Percentiles rank a stretch among this genome's conserved stretches.
Evolutionary conservation across 192 early-diverging fungal genomes (phyloP).

Genomic region (Backusella psychrophila): DNA sequence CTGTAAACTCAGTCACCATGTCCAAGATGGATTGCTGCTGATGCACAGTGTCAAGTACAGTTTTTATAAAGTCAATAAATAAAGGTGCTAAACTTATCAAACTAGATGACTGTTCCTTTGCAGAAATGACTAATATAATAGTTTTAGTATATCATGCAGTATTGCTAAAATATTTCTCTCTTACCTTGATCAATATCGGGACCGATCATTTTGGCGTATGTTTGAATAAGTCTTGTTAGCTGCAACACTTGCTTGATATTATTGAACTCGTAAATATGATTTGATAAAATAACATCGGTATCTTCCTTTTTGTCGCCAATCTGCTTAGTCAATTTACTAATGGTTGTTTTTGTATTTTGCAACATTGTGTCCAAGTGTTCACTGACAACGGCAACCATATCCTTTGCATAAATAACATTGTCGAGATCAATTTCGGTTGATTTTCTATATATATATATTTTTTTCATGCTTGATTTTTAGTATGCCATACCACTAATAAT

Average conservation of each 20-base stretch:
- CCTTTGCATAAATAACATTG: constrained; percentile 1
- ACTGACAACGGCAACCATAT: not conserved
- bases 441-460: not conserved
- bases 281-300: not conserved
- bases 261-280: not conserved
- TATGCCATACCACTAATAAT: not conserved
- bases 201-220: constrained; percentile 5
- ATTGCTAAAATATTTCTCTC: not conserved
- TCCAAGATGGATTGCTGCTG: not conserved
- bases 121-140: constrained; percentile 10
- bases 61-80: constrained; percentile 12
- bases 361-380: not conserved
- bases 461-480: not conserved
- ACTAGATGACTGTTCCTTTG: not conserved
- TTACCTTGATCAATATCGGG: constrained; percentile 14
- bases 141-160: not conserved
- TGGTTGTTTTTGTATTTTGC: not conserved
- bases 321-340: not conserved
- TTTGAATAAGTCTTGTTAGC: not conserved
- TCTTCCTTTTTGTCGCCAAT: not conserved
- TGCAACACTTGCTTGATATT: constrained; percentile 3
- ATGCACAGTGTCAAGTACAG: not conserved
- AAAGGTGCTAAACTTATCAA: not conserved
- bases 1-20: constrained; percentile 10
- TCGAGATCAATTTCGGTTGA: not conserved